These are phyloP conservation scores for Trichoderma asperelloides DNA, from an alignment of 495 filamentous ascomycete genomes.

Conservation along the genomic window DNA sequence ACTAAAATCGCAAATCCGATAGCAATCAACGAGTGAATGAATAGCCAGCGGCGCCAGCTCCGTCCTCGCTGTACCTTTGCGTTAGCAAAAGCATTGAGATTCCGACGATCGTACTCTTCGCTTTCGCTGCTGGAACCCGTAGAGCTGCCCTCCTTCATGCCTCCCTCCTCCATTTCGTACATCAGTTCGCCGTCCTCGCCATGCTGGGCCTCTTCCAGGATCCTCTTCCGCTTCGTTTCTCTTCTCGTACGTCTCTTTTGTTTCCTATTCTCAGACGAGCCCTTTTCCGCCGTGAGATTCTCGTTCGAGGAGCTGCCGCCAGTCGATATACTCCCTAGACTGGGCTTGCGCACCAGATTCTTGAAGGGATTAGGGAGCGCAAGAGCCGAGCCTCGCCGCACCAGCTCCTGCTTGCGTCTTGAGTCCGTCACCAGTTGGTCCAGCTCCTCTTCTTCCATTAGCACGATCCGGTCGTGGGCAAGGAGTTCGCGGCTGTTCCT, in stretches of 20 bases:
- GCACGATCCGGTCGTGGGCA: conserved; percentile 62
- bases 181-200: conserved; percentile 68
- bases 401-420: conserved; percentile 36
- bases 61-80: conserved; percentile 33
- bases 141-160: conserved; percentile 53
- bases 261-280: conserved; percentile 13
- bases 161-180: conserved; percentile 83
- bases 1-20: conserved; percentile 43
- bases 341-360: conserved; percentile 21
- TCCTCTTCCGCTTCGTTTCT: conserved; percentile 38
- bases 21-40: conserved; percentile 44
- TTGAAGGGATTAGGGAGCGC: conserved; percentile 33
- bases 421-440: conserved; percentile 60
- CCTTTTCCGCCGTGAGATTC: conserved; percentile 42
- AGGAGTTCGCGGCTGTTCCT: conserved; percentile 63
- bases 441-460: conserved; percentile 82
- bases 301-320: conserved; percentile 25
- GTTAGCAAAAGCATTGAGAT: conserved; percentile 32
- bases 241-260: conserved; percentile 27
- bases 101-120: conserved; percentile 43
- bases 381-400: conserved; percentile 38
- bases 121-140: conserved; percentile 48
- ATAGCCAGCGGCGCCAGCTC: conserved; percentile 40
- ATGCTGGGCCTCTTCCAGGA: conserved; percentile 39
- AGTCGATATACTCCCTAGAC: conserved; percentile 20